Conservation (phyloP, 1,139 yeast species). For the Pichia kudriavzevii region DNA sequence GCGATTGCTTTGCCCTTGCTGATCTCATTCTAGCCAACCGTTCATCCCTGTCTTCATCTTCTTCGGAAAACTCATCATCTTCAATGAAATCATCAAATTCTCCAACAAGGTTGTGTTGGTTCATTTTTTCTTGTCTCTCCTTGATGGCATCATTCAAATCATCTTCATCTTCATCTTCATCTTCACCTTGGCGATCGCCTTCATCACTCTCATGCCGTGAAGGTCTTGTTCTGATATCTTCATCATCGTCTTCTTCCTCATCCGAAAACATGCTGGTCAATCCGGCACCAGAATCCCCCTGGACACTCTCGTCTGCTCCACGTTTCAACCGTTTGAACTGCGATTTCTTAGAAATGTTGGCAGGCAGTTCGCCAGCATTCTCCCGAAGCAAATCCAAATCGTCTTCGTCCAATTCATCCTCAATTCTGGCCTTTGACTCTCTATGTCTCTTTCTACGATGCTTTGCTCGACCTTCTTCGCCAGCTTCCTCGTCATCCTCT, state of each 20-base stretch:
- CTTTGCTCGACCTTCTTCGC: conserved; percentile 48
- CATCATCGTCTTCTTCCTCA: conserved; percentile 51
- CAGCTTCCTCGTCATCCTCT: conserved; percentile 36
- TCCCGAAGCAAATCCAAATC: conserved; percentile 88
- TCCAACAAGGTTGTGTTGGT: conserved; percentile 36
- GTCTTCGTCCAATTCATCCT: conserved; percentile 83
- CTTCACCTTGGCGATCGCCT: conserved; percentile 28
- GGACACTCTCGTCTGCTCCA: conserved; percentile 36
- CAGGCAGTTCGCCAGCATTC: conserved; percentile 63
- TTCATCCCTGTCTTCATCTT: conserved; percentile 48
- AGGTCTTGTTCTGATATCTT: conserved; percentile 8
- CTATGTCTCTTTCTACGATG: conserved; percentile 28
- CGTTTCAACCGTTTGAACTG: conserved; percentile 79
- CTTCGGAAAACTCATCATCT: conserved; percentile 93
- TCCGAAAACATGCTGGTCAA: conserved; percentile 81
- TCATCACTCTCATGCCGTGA: neutral
- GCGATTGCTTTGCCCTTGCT: conserved; percentile 25
- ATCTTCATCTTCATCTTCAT: conserved; percentile 33
- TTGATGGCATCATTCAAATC: conserved; percentile 25
- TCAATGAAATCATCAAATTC: conserved; percentile 96
- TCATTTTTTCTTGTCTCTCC: conserved; percentile 18
- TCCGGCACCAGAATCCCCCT: conserved; percentile 31
- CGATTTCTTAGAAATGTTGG: conserved; percentile 33
- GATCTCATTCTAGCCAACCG: conserved; percentile 33
- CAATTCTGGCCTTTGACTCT: conserved; percentile 32